Conservation (phyloP, 192 early-diverging fungal species). For the Rhizophagus sp. region DNA sequence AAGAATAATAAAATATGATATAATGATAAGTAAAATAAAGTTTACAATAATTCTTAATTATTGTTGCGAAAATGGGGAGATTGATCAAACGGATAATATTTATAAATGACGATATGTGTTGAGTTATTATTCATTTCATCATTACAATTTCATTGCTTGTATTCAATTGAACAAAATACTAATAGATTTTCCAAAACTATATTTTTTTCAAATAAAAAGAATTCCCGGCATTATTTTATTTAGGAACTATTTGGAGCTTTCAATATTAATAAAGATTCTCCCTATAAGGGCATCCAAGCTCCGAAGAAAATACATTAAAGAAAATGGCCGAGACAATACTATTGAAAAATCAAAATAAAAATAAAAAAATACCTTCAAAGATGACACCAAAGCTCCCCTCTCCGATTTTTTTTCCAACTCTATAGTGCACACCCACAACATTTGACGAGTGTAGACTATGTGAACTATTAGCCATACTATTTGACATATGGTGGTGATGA, state of each 20-base stretch:
- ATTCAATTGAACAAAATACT: too few relatives aligned
- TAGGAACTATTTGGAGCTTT: background rate
- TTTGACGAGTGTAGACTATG: slow-evolving; percentile 60
- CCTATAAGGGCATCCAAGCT: background rate
- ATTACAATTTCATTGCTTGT: too few relatives aligned
- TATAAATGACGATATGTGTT: background rate
- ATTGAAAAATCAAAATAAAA: background rate
- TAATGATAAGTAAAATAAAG: background rate
- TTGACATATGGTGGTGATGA: slow-evolving; percentile 32
- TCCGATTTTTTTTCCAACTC: slow-evolving; percentile 94
- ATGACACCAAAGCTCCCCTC: slow-evolving; percentile 99
- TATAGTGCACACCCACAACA: slow-evolving; percentile 95
- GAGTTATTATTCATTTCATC: background rate
- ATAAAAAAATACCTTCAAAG: slow-evolving; percentile 80
- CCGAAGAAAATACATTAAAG: slow-evolving; percentile 12
- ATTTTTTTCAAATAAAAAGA: background rate
- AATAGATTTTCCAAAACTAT: background rate
- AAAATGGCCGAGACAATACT: too few relatives aligned
- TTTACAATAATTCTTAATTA: background rate
- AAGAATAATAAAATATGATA: slow-evolving; percentile 11
- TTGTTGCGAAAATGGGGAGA: background rate
- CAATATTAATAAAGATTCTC: background rate
- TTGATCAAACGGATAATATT: background rate
- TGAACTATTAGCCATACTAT: slow-evolving; percentile 29
- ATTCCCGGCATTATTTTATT: background rate